These are phyloP conservation scores for Aspergillus ibericus DNA, from an alignment of 2,329 filamentous ascomycete genomes.

Conservation along the genomic window DNA sequence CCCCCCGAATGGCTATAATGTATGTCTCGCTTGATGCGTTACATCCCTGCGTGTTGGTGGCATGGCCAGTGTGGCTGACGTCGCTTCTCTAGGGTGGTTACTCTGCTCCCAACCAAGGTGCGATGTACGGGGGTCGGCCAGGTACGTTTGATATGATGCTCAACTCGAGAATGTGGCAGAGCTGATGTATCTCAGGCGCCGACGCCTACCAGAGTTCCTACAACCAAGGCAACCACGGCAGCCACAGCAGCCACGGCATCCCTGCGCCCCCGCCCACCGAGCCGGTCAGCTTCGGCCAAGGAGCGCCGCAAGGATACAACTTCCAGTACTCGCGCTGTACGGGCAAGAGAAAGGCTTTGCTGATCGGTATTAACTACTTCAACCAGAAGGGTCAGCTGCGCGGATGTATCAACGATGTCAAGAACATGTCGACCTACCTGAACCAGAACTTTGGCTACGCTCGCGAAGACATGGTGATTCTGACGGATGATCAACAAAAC, in stretches of 20 bases:
- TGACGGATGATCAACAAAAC: conserved; percentile 96
- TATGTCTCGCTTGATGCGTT: conserved; percentile 26
- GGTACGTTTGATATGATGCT: conserved; percentile 29
- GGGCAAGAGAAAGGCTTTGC: conserved; percentile 79
- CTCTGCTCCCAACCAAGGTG: conserved; percentile 18
- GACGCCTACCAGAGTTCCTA: conserved; percentile 53
- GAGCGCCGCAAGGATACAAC: conserved; percentile 75
- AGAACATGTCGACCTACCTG: conserved; percentile 92
- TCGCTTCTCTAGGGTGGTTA: conserved; percentile 3
- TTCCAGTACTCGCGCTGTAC: conserved; percentile 94
- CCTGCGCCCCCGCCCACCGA: conserved; percentile 67
- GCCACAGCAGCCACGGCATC: conserved; percentile 52
- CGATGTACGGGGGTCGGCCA: conserved; percentile 38
- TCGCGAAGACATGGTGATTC: conserved; percentile 92
- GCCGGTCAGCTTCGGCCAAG: conserved; percentile 73
- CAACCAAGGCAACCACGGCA: conserved; percentile 50
- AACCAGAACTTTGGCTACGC: conserved; percentile 89
- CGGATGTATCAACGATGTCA: conserved; percentile 95
- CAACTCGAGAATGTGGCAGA: background rate
- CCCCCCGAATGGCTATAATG: conserved; percentile 38
- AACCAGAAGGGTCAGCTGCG: conserved; percentile 84
- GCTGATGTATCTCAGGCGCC: conserved; percentile 1
- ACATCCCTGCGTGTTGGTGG: background rate
- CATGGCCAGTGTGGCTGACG: conserved; percentile 16
- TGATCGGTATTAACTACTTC: conserved; percentile 98